These are phyloP conservation scores for Tuber brumale DNA, from an alignment of 495 filamentous ascomycete species.

Conservation along the genomic window DNA sequence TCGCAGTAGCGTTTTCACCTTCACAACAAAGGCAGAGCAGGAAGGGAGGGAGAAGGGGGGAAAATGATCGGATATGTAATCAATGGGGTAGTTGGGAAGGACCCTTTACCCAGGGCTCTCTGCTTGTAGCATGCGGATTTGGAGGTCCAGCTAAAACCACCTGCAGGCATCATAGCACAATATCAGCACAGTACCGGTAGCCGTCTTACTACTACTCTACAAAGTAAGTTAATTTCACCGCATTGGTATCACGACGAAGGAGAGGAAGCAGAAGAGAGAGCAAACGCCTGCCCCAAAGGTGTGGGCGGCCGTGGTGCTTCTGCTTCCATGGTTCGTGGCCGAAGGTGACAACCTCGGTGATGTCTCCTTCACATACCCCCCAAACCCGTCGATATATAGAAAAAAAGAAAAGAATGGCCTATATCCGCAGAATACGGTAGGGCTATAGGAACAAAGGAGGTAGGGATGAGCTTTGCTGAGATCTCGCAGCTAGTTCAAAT, in stretches of 20 bases:
- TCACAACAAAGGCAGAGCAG: not conserved
- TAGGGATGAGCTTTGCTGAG: too few relatives aligned
- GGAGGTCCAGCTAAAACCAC: not conserved
- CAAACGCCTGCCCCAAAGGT: conserved; percentile 1
- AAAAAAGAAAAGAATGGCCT: too few relatives aligned
- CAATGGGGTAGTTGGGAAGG: not conserved
- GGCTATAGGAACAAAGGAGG: too few relatives aligned
- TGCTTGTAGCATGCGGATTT: not conserved
- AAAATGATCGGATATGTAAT: not conserved
- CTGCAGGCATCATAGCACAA: not conserved
- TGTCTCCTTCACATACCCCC: too few relatives aligned
- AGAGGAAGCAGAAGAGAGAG: not conserved
- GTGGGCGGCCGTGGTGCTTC: not conserved
- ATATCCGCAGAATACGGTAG: too few relatives aligned
- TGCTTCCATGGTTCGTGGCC: not conserved
- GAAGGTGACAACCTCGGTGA: too few relatives aligned
- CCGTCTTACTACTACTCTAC: not conserved
- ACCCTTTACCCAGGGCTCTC: not conserved
- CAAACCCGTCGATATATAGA: too few relatives aligned
- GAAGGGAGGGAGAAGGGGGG: not conserved
- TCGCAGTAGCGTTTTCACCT: not conserved
- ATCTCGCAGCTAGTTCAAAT: too few relatives aligned
- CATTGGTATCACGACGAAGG: not conserved
- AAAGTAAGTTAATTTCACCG: not conserved
- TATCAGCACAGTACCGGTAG: not conserved